Evolutionary conservation across 1,139 yeast species (phyloP).

Genomic region (Yueomyces sp.): DNA sequence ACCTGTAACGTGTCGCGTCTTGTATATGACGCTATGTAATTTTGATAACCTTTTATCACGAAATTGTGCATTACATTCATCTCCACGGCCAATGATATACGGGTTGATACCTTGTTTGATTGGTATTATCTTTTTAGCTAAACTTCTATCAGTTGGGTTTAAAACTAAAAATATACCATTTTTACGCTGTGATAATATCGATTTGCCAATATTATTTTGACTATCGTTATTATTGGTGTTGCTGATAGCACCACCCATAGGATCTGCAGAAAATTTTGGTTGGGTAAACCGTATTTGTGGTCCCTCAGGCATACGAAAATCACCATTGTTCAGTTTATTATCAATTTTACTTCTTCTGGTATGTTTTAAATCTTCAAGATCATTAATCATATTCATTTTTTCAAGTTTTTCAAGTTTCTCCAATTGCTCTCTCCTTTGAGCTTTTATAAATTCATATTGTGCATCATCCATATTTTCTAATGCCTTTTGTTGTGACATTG

Average conservation of each 20-base stretch:
- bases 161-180: constrained; percentile 39
- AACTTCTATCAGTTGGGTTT: constrained; percentile 30
- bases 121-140: constrained; percentile 35
- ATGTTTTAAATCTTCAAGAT: constrained; percentile 22
- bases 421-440: constrained; percentile 30
- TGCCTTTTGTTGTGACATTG: constrained; percentile 55
- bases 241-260: not conserved
- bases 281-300: constrained; percentile 20
- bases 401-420: constrained; percentile 10
- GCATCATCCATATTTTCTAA: constrained; percentile 34
- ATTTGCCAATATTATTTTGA: constrained; percentile 19
- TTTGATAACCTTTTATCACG: constrained; percentile 72
- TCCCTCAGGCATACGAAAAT: not conserved
- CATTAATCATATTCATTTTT: constrained; percentile 6
- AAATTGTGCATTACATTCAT: constrained; percentile 44
- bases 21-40: constrained; percentile 60
- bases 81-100: constrained; percentile 53
- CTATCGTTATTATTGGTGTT: constrained; percentile 2
- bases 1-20: constrained; percentile 46
- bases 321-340: not conserved
- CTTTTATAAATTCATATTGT: constrained; percentile 17
- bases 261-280: constrained; percentile 9
- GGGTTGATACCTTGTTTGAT: constrained; percentile 53
- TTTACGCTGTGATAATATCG: not conserved
- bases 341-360: constrained; percentile 13